These are phyloP conservation scores for Boletus rubropictus DNA, from an alignment of 768 basidiomycete genomes.

Conservation along the genomic window DNA sequence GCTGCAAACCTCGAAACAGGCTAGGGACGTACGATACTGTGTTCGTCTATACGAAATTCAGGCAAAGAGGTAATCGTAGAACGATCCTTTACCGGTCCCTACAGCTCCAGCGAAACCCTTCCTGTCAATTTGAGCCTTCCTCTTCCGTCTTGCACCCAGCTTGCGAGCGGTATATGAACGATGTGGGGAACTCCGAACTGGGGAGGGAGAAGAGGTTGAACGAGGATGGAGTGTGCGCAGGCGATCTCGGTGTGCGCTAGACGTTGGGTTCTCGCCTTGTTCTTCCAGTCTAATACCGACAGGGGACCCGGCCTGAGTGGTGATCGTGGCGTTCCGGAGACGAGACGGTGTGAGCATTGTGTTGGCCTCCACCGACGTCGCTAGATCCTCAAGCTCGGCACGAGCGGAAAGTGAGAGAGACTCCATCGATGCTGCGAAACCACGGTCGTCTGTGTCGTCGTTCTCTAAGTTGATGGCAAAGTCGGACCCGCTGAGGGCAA, in stretches of 20 bases:
- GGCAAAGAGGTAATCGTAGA: conserved; percentile 44
- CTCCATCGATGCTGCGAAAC: conserved; percentile 31
- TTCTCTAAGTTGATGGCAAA: conserved; percentile 28
- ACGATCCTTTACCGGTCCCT: conserved; percentile 19
- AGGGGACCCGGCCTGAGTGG: neutral
- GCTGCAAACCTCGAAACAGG: neutral
- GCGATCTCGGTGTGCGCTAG: conserved; percentile 24
- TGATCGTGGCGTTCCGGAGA: neutral
- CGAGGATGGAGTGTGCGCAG: conserved; percentile 31
- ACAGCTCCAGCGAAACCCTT: conserved; percentile 14
- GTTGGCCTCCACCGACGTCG: neutral
- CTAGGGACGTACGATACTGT: neutral
- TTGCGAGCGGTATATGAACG: conserved; percentile 18
- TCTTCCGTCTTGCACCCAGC: conserved; percentile 8
- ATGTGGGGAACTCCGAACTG: conserved; percentile 35
- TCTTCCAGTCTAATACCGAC: neutral
- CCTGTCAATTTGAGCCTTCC: conserved; percentile 14
- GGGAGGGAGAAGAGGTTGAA: conserved; percentile 52
- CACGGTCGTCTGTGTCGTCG: conserved; percentile 27
- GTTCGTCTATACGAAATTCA: conserved; percentile 13
- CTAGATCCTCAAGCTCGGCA: conserved; percentile 17
- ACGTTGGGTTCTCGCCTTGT: conserved; percentile 3
- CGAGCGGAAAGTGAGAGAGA: conserved; percentile 32
- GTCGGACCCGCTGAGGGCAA: conserved; percentile 31
- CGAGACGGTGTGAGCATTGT: conserved; percentile 6